A percentile compares a stretch with the other conserved stretches of the same genome.
Conservation (phyloP, 164 flowering plant species). For the Aristolochia fimbriata region DNA sequence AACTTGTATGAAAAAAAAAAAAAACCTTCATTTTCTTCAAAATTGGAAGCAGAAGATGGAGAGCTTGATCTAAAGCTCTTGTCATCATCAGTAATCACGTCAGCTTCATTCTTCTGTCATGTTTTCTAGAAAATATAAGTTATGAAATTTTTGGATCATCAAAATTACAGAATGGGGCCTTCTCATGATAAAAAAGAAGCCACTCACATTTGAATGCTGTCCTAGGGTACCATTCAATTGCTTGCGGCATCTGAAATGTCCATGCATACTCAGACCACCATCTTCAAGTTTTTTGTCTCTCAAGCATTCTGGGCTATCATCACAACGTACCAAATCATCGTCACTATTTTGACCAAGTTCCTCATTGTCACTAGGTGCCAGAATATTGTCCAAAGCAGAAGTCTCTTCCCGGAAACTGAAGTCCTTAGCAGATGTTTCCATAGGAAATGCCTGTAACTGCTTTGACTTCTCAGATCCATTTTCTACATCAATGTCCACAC, state of each 20-base stretch:
- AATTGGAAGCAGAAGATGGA: constrained; percentile 24
- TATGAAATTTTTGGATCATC: not conserved
- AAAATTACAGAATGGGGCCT: not conserved
- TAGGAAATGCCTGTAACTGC: constrained; percentile 2
- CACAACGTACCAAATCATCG: constrained; percentile 11
- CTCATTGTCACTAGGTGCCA: constrained; percentile 7
- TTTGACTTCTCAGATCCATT: constrained; percentile 9
- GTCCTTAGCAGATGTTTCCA: constrained; percentile 6
- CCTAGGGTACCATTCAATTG: constrained; percentile 8
- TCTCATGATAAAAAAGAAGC: not conserved
- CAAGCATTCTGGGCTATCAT: constrained; percentile 7
- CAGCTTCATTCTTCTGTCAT: constrained; percentile 29
- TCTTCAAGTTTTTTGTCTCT: constrained; percentile 6
- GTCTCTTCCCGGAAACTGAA: constrained; percentile 4
- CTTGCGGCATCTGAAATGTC: constrained; percentile 5
- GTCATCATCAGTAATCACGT: constrained; percentile 25
- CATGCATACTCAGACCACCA: constrained; percentile 10
- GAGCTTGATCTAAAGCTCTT: constrained; percentile 16
- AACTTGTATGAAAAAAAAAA: not conserved
- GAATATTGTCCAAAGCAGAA: constrained; percentile 11
- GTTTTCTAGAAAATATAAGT: not conserved
- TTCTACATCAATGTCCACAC: constrained; percentile 10
- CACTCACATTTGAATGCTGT: constrained; percentile 23
- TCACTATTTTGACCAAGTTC: constrained; percentile 1
- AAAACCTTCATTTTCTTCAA: constrained; percentile 30